Base-by-base conservation (phyloP, 192 early-diverging fungal genomes). In the Powellomyces hirtus region DNA sequence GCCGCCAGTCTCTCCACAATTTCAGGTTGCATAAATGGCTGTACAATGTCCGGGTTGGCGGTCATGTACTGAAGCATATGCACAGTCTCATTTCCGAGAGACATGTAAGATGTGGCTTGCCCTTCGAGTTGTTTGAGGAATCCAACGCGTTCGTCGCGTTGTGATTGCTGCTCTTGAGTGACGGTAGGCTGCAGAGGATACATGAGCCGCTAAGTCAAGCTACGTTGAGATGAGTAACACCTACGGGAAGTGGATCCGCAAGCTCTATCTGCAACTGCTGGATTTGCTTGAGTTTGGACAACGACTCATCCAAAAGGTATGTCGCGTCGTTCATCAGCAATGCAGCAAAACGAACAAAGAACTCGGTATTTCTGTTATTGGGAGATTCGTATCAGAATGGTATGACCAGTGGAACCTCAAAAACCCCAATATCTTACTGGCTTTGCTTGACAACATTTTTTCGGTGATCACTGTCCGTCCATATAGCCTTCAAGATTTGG, bases 251-350 rank as follows among this genome's bases (percentile, higher is more conserved):
- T 24, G 67, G 77, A 55, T 91, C 76, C 7, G 80, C 84, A 82
- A 94, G 89, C 57, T 95, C 90, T 22, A 77, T 79, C 77, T 97
- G 91, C 38, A 97, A 75, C 4, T 78, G 81, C 65, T 86, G 89
- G 63, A 99, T 96, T 55, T 94, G 85, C 0, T 86, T 80, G 64
- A 99, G 72, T 65, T 94, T 96, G 44, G 84, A 86, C 57, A 99
- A 79, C 60, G 88, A 86, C 78, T 99, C 97, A 70, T 97, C 97
- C 72, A 99, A 62, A 38, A 99, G 78, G 74, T 91, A 99, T 13
- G 93, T 95, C 0, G 92, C 91, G 75, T 99, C 97, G 64, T 93
- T 96, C 92, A 97, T 96, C 50, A 99, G 75, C 71, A 94, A 75
- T 63, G 92, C 92, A 7, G 84, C 91, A 72, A 93, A 95, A 31